phyloP scores from a whole-genome alignment of 2,329 filamentous ascomycete species.

The Cercospora janseana region DNA sequence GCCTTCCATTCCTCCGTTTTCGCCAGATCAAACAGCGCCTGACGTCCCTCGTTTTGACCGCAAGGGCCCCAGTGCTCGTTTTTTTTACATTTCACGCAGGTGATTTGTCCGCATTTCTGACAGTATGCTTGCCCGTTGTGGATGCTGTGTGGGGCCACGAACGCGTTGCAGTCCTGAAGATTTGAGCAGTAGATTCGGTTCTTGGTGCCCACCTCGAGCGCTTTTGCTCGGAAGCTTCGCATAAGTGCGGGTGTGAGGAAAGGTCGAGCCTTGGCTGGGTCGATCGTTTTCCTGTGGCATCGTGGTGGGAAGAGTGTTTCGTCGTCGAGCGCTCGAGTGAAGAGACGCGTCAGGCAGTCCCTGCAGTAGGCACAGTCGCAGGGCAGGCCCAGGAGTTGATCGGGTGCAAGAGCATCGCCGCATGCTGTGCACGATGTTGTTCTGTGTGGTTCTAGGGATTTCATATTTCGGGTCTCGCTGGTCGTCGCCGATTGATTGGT shows the following conservation, averaged over 20 bases:
- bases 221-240: slow-evolving; percentile 6
- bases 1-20: slow-evolving; percentile 13
- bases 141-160: slow-evolving; percentile 25
- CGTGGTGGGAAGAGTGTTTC: slow-evolving; percentile 16
- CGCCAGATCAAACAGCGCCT: slow-evolving; percentile 5
- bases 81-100: slow-evolving; percentile 25
- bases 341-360: slow-evolving; percentile 16
- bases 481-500: no score
- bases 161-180: slow-evolving; percentile 13
- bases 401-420: neutral
- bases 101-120: slow-evolving; percentile 23
- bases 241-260: slow-evolving; percentile 14
- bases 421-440: slow-evolving; percentile 10
- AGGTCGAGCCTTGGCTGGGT: slow-evolving; percentile 3
- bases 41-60: neutral
- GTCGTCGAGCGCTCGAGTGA: slow-evolving; percentile 14
- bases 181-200: slow-evolving; percentile 24
- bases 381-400: slow-evolving; percentile 15
- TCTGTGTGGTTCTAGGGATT: neutral
- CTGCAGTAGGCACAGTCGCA: slow-evolving; percentile 18
- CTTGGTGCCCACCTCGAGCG: slow-evolving; percentile 22
- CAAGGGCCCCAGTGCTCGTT: slow-evolving; percentile 25
- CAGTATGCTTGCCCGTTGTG: slow-evolving; percentile 27
- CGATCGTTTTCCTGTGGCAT: slow-evolving; percentile 10
- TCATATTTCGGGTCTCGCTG: no score